A percentile compares a stretch with the other conserved stretches of the same genome.
phyloP scores from a whole-genome alignment of 306 rosid genomes.

The Prunus mume region DNA sequence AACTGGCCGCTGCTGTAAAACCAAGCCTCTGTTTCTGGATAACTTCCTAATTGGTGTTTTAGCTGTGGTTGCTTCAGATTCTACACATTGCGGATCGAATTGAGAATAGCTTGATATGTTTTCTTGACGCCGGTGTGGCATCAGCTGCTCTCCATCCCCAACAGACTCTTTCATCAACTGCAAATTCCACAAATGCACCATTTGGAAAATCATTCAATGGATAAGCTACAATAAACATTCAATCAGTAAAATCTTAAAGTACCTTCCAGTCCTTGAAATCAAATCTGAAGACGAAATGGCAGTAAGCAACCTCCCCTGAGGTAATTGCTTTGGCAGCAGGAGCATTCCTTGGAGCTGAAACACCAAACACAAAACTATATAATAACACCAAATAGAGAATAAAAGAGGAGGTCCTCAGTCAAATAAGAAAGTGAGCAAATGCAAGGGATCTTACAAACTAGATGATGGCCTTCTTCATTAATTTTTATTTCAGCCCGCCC shows the following conservation, averaged over 20 bases:
- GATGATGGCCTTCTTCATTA: conserved; percentile 53
- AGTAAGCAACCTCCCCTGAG: conserved; percentile 51
- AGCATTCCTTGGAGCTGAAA: conserved; percentile 80
- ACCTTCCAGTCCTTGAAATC: conserved; percentile 95
- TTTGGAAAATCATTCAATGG: conserved; percentile 28
- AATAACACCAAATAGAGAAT: neutral
- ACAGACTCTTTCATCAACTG: conserved; percentile 63
- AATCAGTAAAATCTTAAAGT: neutral
- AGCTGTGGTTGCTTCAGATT: conserved; percentile 29
- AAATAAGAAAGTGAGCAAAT: neutral
- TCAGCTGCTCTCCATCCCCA: conserved; percentile 57
- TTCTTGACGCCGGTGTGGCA: conserved; percentile 51
- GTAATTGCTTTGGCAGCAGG: conserved; percentile 49
- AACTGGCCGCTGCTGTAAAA: conserved; percentile 49
- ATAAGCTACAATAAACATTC: neutral
- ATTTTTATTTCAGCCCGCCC: conserved; percentile 72
- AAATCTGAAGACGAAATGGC: conserved; percentile 82
- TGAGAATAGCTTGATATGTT: conserved; percentile 13
- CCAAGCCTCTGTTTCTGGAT: conserved; percentile 63
- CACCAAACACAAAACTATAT: conserved; percentile 10
- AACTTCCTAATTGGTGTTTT: conserved; percentile 72
- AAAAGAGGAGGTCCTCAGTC: neutral
- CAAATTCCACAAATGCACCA: conserved; percentile 14
- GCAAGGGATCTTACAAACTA: conserved; percentile 56
- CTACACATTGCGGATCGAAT: neutral